Evolutionary conservation across 2,329 filamentous ascomycete genomes (phyloP).

Genomic region (Plenodomus biglobosus): DNA sequence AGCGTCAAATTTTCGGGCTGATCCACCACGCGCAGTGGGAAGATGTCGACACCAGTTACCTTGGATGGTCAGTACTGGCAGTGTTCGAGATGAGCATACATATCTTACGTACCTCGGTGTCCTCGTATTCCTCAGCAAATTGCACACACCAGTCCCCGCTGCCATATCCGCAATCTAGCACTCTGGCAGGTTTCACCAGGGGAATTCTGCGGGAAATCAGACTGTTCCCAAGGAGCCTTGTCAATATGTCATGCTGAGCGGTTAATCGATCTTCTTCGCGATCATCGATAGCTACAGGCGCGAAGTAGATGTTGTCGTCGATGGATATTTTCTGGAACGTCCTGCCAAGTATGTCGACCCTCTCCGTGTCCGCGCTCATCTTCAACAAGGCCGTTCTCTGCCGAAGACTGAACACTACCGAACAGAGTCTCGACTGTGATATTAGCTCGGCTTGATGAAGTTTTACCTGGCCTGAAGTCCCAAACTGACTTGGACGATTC

Average conservation of each 20-base stretch:
- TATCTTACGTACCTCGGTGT: constrained; percentile 38
- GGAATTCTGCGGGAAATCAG: constrained; percentile 35
- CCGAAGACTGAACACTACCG: not conserved
- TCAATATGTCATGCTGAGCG: constrained; percentile 39
- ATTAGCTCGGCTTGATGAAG: not conserved
- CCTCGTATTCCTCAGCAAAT: constrained; percentile 41
- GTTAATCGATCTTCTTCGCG: constrained; percentile 43
- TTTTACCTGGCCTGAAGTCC: not conserved
- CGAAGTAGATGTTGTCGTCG: constrained; percentile 43
- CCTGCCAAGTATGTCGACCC: constrained; percentile 41
- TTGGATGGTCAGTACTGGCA: constrained; percentile 7
- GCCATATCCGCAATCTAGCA: constrained; percentile 47
- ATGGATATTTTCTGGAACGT: constrained; percentile 45
- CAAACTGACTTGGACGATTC: not conserved
- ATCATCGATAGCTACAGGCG: constrained; percentile 41
- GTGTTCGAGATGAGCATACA: not conserved
- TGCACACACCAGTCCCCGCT: constrained; percentile 43
- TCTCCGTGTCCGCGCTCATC: constrained; percentile 25
- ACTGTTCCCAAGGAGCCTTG: constrained; percentile 31
- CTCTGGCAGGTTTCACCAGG: constrained; percentile 29
- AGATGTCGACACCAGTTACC: constrained; percentile 45
- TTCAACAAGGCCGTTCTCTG: not conserved
- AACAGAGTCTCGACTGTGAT: not conserved
- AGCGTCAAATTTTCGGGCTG: constrained; percentile 43
- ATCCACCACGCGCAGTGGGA: constrained; percentile 37